phyloP scores from a whole-genome alignment of 495 filamentous ascomycete genomes.

The Pyrenula aspistea region DNA sequence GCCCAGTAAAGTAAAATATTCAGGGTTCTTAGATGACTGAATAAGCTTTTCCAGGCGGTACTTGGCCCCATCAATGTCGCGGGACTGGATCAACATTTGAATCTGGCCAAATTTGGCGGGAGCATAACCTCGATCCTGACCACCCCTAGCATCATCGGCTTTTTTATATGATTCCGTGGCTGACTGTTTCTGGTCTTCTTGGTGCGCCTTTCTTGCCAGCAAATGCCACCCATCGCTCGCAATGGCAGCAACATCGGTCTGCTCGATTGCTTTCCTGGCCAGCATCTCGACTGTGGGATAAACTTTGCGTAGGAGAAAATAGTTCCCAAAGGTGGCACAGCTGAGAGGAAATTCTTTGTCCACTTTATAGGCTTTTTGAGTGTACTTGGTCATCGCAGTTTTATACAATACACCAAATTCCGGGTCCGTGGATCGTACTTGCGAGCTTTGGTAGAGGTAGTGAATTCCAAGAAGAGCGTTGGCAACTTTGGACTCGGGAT shows the following conservation, averaged over 20 bases:
- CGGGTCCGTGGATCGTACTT: conserved; percentile 62
- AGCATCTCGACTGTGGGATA: conserved; percentile 71
- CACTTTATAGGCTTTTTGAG: conserved; percentile 86
- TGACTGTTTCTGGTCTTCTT: conserved; percentile 47
- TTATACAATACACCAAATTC: conserved; percentile 74
- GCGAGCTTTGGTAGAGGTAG: conserved; percentile 71
- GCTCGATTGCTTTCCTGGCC: conserved; percentile 85
- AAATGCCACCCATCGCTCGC: conserved; percentile 96
- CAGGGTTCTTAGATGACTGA: conserved; percentile 70
- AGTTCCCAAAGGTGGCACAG: conserved; percentile 76
- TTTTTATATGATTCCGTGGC: conserved; percentile 75
- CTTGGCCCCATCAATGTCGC: conserved; percentile 82
- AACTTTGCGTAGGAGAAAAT: conserved; percentile 69
- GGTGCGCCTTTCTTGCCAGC: conserved; percentile 80
- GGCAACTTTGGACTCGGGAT: conserved; percentile 79
- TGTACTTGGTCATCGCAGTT: conserved; percentile 87
- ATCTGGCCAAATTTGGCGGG: conserved; percentile 89
- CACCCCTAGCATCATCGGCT: conserved; percentile 81
- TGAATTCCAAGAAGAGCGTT: conserved; percentile 83
- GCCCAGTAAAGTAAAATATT: conserved; percentile 81
- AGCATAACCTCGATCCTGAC: conserved; percentile 72
- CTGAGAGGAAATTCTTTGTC: conserved; percentile 87
- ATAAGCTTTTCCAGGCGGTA: conserved; percentile 89
- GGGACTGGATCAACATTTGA: conserved; percentile 73
- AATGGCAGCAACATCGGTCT: conserved; percentile 88